These are phyloP conservation scores for Fragilariopsis cylindrus DNA, from an alignment of 108 stramenopile species.

Conservation along the genomic window DNA sequence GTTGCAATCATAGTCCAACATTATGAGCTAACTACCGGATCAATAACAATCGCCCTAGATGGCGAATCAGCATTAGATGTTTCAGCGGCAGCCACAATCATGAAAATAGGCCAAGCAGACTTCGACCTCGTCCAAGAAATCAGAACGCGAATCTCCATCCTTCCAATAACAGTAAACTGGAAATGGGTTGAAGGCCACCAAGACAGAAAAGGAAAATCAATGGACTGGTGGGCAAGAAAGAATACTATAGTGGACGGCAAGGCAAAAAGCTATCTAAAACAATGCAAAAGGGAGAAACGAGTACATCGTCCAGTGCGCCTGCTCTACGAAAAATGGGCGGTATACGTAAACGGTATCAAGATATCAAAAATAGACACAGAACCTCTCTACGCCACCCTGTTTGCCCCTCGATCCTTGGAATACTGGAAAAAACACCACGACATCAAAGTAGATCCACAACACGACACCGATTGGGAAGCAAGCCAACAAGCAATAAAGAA, in stretches of 20 bases:
- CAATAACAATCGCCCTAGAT: conserved; percentile 14
- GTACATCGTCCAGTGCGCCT: no score
- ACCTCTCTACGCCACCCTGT: no score
- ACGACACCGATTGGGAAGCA: no score
- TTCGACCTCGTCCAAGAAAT: not conserved
- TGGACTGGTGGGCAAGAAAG: conserved; percentile 8
- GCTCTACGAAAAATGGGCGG: no score
- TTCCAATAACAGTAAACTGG: not conserved
- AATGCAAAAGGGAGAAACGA: no score
- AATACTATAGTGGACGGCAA: not conserved
- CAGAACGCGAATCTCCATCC: not conserved
- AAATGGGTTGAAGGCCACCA: conserved; percentile 19
- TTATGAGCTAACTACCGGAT: not conserved
- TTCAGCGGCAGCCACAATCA: not conserved
- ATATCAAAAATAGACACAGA: no score
- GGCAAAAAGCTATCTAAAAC: not conserved
- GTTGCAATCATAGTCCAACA: not conserved
- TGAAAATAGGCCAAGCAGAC: not conserved
- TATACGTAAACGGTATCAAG: no score
- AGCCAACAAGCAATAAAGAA: no score
- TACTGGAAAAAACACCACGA: no score
- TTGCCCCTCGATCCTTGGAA: no score
- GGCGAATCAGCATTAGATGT: not conserved
- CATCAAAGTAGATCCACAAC: no score
- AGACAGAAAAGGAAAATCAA: not conserved